Conservation (phyloP, 345 rosid genomes). For the Ricinus communis region DNA sequence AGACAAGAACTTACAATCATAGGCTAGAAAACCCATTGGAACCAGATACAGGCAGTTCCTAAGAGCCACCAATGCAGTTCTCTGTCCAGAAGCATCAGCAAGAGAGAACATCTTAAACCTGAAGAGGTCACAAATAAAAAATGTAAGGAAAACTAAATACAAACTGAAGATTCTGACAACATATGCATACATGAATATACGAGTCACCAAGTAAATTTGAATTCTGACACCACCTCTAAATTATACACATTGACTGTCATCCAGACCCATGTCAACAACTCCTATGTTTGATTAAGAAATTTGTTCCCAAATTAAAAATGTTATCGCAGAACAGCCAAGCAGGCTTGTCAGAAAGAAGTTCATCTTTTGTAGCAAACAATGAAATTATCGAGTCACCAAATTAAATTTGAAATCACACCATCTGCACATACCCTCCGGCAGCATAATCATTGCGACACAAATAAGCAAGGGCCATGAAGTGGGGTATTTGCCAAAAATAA, state of each 20-base stretch:
- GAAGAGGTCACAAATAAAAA: slow-evolving; percentile 18
- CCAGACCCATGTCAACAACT: neutral
- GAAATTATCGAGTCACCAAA: neutral
- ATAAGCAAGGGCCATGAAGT: slow-evolving; percentile 95
- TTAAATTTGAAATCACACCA: neutral
- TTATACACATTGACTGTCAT: neutral
- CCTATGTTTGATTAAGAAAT: neutral
- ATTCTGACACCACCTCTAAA: neutral
- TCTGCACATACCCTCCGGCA: slow-evolving; percentile 78
- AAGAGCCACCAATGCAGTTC: slow-evolving; percentile 73
- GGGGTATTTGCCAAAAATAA: slow-evolving; percentile 98
- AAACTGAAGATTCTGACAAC: slow-evolving; percentile 3
- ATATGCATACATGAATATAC: neutral
- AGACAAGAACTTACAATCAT: slow-evolving; percentile 65
- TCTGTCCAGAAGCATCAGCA: slow-evolving; percentile 76
- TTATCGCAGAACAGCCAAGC: neutral
- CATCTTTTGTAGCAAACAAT: neutral
- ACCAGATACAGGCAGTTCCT: slow-evolving; percentile 89
- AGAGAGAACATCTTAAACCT: slow-evolving; percentile 93
- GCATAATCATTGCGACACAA: slow-evolving; percentile 88
- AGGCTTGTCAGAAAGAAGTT: neutral
- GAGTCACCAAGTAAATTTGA: too few relatives aligned
- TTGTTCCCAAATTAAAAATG: neutral
- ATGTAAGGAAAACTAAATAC: neutral
- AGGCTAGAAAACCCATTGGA: slow-evolving; percentile 80